A percentile compares a stretch with the other conserved stretches of the same genome.
These are phyloP conservation scores for Drechslera avenae DNA, from an alignment of 2,329 filamentous ascomycete genomes.

Conservation along the genomic window DNA sequence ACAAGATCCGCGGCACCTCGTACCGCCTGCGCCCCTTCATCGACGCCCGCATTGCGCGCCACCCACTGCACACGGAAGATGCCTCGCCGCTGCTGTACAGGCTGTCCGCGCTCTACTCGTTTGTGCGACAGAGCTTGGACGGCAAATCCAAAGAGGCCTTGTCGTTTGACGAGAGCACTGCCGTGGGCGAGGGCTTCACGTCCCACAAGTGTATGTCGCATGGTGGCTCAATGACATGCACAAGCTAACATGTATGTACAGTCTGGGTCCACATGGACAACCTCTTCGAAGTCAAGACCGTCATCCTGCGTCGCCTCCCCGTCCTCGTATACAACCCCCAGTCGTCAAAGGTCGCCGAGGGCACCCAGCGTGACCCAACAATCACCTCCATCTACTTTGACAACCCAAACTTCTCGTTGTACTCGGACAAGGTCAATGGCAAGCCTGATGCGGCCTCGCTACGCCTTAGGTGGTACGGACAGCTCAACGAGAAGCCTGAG, in stretches of 20 bases:
- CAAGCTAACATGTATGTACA: slow-evolving; percentile 48
- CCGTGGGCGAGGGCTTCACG: slow-evolving; percentile 69
- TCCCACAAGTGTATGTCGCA: slow-evolving; percentile 77
- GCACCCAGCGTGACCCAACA: slow-evolving; percentile 77
- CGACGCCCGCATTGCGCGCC: slow-evolving; percentile 83
- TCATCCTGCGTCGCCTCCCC: slow-evolving; percentile 87
- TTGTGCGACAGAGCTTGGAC: slow-evolving; percentile 83
- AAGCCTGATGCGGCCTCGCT: slow-evolving; percentile 78
- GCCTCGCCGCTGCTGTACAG: slow-evolving; percentile 88
- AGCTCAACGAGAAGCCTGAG: slow-evolving; percentile 76
- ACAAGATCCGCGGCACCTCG: slow-evolving; percentile 82
- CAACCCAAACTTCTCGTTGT: slow-evolving; percentile 82
- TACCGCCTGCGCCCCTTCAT: slow-evolving; percentile 92
- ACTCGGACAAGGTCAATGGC: slow-evolving; percentile 81
- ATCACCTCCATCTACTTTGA: slow-evolving; percentile 98
- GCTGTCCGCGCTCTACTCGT: slow-evolving; percentile 94
- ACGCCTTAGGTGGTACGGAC: slow-evolving; percentile 89
- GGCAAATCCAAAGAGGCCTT: slow-evolving; percentile 55
- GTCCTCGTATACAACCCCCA: slow-evolving; percentile 92
- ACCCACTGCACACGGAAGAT: slow-evolving; percentile 94
- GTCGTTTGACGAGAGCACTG: slow-evolving; percentile 51
- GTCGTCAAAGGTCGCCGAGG: slow-evolving; percentile 79
- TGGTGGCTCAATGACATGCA: not conserved
- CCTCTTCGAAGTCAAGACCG: slow-evolving; percentile 93
- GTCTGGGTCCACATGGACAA: slow-evolving; percentile 98